Percentiles rank a stretch among this genome's conserved stretches.
Conservation (phyloP, 805 yeast genomes). For the Blastobotrys robertii region DNA sequence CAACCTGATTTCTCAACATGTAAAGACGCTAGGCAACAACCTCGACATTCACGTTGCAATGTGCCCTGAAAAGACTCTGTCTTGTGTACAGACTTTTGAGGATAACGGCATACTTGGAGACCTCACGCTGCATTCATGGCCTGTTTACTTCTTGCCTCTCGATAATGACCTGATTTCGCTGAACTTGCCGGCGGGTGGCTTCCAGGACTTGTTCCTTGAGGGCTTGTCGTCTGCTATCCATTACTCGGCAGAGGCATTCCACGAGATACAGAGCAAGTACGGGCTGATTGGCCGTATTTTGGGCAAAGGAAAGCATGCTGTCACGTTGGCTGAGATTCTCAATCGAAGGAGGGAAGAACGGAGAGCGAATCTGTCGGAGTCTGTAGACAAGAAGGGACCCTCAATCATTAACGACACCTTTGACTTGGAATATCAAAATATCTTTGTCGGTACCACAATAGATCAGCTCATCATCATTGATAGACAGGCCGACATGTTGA, state of each 20-base stretch:
- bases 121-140: slow-evolving; percentile 34
- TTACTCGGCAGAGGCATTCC: slow-evolving; percentile 39
- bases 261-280: slow-evolving; percentile 34
- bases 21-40: slow-evolving; percentile 10
- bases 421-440: slow-evolving; percentile 22
- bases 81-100: slow-evolving; percentile 22
- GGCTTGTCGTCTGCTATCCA: slow-evolving; percentile 39
- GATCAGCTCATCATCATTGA: slow-evolving; percentile 71
- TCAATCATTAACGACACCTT: slow-evolving; percentile 8
- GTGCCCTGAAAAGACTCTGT: slow-evolving; percentile 21
- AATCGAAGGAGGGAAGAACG: slow-evolving; percentile 22
- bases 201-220: slow-evolving; percentile 35
- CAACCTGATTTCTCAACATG: slow-evolving; percentile 14
- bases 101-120: slow-evolving; percentile 34
- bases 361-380: slow-evolving; percentile 21
- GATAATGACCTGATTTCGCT: slow-evolving; percentile 37
- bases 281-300: slow-evolving; percentile 43
- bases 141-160: slow-evolving; percentile 32
- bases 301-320: slow-evolving; percentile 51
- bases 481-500: slow-evolving; percentile 61
- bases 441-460: slow-evolving; percentile 24
- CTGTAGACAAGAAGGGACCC: slow-evolving; percentile 1
- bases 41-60: slow-evolving; percentile 20
- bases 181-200: slow-evolving; percentile 31
- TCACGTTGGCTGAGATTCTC: slow-evolving; percentile 37